Conservation (phyloP, 1,284 basidiomycete genomes). For the Cutaneotrichosporon sp. region DNA sequence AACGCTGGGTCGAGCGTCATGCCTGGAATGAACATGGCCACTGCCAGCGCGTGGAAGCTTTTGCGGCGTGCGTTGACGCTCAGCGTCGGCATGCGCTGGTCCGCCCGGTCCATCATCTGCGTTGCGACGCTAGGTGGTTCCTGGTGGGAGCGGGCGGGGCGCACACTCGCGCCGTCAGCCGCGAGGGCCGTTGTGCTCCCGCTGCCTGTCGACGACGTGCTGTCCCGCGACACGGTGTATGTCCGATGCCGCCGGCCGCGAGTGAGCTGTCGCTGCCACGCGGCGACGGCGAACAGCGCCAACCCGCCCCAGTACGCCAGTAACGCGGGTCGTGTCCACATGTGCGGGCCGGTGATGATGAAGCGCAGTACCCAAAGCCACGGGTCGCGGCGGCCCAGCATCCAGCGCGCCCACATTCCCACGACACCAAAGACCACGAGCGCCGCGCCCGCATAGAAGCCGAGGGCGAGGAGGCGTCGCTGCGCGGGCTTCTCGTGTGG, state of each 20-base stretch:
- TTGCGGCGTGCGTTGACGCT: constrained; percentile 93
- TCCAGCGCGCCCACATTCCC: constrained; percentile 90
- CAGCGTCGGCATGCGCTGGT: constrained; percentile 84
- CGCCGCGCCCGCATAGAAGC: constrained; percentile 77
- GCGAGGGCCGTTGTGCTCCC: background rate
- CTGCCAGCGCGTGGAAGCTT: constrained; percentile 94
- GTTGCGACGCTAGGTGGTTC: constrained; percentile 59
- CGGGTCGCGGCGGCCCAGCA: constrained; percentile 78
- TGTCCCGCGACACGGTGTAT: constrained; percentile 36
- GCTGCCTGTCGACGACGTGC: background rate
- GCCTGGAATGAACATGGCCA: constrained; percentile 94
- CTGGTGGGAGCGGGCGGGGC: background rate
- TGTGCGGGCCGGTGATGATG: constrained; percentile 69
- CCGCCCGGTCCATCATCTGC: constrained; percentile 79
- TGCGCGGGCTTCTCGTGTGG: constrained; percentile 85
- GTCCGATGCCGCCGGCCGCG: constrained; percentile 65
- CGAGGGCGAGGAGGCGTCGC: constrained; percentile 78
- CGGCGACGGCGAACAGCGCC: constrained; percentile 79
- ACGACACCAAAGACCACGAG: constrained; percentile 82
- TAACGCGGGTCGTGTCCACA: constrained; percentile 80
- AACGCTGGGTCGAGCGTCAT: constrained; percentile 93
- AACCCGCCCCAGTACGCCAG: constrained; percentile 83
- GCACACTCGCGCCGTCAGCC: background rate
- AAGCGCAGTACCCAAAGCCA: constrained; percentile 83
- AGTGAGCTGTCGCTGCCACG: constrained; percentile 86